Base-by-base conservation (phyloP, 352 stramenopile genomes). In the Pythium periplocum region DNA sequence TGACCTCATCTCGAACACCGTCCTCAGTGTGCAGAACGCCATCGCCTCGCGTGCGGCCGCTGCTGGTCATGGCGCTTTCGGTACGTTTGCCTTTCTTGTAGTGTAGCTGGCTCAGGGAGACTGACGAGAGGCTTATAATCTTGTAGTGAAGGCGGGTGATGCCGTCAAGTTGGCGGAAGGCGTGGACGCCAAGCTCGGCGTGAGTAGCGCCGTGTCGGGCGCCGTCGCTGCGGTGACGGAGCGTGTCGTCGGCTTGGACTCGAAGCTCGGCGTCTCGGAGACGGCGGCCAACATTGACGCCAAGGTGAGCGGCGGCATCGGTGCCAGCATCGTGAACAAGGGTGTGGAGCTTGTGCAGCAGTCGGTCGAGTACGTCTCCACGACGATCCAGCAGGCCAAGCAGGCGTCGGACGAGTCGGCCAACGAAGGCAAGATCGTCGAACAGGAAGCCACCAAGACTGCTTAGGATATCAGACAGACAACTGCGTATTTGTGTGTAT, bases 271-370 rank as follows among this genome's bases (percentile, higher is more conserved):
- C 33, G 73, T 92, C 40, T 86, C 76, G 31, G 71, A 83, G n/a
- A 86, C 67, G 4, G 78, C 77, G 26, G 61, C 74, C 40, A 76
- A 77, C 42, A 62, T 92, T 47, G 82, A 92, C 57, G 75, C 76
- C 55, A 87, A 86, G 58, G 73, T 92, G 26, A 90, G 67, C 45
- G 82, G 82, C 31, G 82, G 82, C 7, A 64, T 92, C 4, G 82
- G 73, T 41, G 71, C 71, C 5, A 78, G 68, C n/a, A 64, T 92
- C n/a, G 75, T 89, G 46, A 75, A 83, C 57, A 78, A 60, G 45
- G 56, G 55, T 11, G 48, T 68, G 4, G 57, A 58, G 30, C 54
- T 75, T 36, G 53, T 71, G 42, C 41, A 71, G 39, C 55, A 70
- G 50, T 83, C 72, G 36, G 71, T 92, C 17, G 78, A 83, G 41